phyloP scores from a whole-genome alignment of 2,329 filamentous ascomycete species.

The Penicillium sp. region DNA sequence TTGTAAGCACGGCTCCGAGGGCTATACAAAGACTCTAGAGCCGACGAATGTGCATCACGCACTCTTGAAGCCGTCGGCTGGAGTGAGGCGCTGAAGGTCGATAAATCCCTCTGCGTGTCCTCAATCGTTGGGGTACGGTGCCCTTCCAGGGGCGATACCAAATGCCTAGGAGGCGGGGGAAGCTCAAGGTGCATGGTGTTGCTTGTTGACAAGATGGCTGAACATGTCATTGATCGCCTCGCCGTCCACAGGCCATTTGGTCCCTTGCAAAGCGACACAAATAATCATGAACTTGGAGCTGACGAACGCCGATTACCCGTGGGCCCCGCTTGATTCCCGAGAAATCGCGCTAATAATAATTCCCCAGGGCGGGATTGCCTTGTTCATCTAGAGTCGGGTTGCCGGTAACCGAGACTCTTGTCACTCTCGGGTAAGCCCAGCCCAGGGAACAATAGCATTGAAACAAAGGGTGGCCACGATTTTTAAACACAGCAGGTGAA shows the following conservation, averaged over 20 bases:
- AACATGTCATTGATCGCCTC: neutral
- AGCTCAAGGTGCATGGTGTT: constrained; percentile 26
- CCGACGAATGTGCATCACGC: constrained; percentile 35
- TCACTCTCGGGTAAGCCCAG: neutral
- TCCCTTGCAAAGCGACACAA: neutral
- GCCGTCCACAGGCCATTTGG: neutral
- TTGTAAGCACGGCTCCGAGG: constrained; percentile 27
- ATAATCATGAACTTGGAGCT: neutral
- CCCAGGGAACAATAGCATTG: neutral
- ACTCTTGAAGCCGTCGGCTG: constrained; percentile 21
- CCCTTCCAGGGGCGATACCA: constrained; percentile 47
- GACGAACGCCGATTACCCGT: neutral
- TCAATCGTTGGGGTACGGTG: constrained; percentile 53
- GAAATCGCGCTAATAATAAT: neutral
- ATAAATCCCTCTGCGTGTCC: constrained; percentile 40
- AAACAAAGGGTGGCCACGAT: too few species aligned
- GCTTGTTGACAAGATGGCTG: neutral
- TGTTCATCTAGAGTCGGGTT: neutral
- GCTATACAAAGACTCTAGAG: constrained; percentile 33
- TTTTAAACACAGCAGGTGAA: neutral
- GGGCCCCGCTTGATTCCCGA: neutral
- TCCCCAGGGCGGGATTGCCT: neutral
- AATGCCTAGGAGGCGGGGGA: constrained; percentile 36
- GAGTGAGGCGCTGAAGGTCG: constrained; percentile 17
- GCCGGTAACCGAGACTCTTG: neutral